Base-by-base conservation (phyloP, 2,329 filamentous ascomycete species). In the Blumeriella jaapii region DNA sequence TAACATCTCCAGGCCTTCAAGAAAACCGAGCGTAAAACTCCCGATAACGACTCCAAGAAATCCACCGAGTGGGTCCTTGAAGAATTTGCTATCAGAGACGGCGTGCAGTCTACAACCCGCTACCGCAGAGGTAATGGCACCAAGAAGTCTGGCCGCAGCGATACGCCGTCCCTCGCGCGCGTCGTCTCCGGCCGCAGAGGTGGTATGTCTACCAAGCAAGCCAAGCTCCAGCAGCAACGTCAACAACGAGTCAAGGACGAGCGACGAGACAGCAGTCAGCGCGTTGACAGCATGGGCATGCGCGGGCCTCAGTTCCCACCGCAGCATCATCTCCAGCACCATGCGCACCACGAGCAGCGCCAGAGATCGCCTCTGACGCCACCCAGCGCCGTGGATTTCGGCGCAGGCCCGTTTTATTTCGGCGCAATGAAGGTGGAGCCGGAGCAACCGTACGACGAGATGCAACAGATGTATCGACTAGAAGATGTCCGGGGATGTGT, bases 71-170 rank as follows among this genome's bases (percentile, higher is more conserved):
- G 89, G 89, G 70, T 76, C 27, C 63, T 96, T 16, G 77, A 78
- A 22, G 63, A 74, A 1, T 75, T 78, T 56, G 83, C 84, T 0
- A 61, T 84, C 19, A 59, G 60, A 13, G 61, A 79, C 15, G 82
- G 83, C 16, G 82, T 95, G 31, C 75, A 86, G 58, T 89, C 84
- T 39, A 96, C 89, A 1, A 95, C 89, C 1, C 65, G 79, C 45
- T 86, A 82, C 56, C 73, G 81, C 45, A 78, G 76, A 61, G 60
- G 31, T 12, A 27, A 26, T n/a, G 26, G n/a, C 6, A 52, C 51
- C 42, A 66, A 61, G 43, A 62, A 59, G 41, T 38, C 48, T n/a
- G 44, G 48, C 24, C 55, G 47, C 40, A 53, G 56, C 23, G 57
- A 63, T n/a, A 45, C 52, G 13, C 55, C 59, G 18, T 56, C 55